Evolutionary conservation across 1,284 basidiomycete species (phyloP), one percentile per base, ranked within the genome.

Genomic region (Tilletia walkeri): DNA sequence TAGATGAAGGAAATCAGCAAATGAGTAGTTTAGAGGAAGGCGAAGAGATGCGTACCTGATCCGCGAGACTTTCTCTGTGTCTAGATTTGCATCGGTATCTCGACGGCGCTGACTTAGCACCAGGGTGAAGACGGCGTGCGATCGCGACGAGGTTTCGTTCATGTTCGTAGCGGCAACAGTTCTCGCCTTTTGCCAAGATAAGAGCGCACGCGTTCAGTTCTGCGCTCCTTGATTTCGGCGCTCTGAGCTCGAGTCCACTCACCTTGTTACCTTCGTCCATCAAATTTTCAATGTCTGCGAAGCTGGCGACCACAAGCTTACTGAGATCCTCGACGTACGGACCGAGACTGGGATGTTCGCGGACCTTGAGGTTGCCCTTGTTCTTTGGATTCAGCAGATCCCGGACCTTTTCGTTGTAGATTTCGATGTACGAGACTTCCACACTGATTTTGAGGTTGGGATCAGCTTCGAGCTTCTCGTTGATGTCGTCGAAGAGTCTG

Each of bases 221-320:
- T 14, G 41, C 6, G 9, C 41, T 1, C 41, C 0, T 14, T 9
- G 41, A 30, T 30, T 30, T 30, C 24, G 41, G 41, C 3, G 14
- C 14, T 45, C 41, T 45, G 41, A 45, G 41, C 41, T 39, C 6
- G 20, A 48, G 5, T 7, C 24, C 16, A 45, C 69, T 20, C n/a
- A 68, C 86, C 86, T 99, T 98, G 85, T 98, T 99, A 56, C 95
- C 95, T 84, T 99, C 95, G 86, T 99, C 95, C 95, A 98, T 98
- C 81, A 99, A 89, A 7, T 90, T 93, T 90, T 97, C 96, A 90
- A 99, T 95, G 84, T 96, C 95, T 34, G 91, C 88, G 84, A 95
- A 97, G 82, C 88, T 92, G 81, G 89, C 90, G 56, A 98, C 96
- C 38, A 92, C 91, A 63, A 98, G 89, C 84, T 94, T 94, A 81